phyloP scores from a whole-genome alignment of 371 early-diverging fungal species.

The Rhizomucor miehei region DNA sequence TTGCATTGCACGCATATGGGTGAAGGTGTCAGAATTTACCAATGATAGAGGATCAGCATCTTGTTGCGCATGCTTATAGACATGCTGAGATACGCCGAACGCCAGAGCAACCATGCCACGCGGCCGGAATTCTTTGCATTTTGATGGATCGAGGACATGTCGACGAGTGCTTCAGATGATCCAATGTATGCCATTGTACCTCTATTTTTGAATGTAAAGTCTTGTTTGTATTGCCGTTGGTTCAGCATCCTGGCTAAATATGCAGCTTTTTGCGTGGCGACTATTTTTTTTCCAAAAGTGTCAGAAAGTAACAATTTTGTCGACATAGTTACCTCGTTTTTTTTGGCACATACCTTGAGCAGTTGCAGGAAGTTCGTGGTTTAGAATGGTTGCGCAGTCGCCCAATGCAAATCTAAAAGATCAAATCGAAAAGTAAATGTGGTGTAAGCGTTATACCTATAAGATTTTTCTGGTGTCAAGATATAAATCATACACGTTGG shows the following conservation, averaged over 20 bases:
- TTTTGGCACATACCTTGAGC: constrained; percentile 77
- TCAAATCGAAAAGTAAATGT: no score
- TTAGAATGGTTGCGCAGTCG: constrained; percentile 74
- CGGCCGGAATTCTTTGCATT: constrained; percentile 47
- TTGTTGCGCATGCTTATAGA: constrained; percentile 72
- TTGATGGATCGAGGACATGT: constrained; percentile 42
- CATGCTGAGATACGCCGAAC: constrained; percentile 77
- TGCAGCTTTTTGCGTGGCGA: neutral
- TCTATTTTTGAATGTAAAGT: constrained; percentile 34
- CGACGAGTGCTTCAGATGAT: constrained; percentile 54
- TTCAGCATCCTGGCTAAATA: constrained; percentile 24
- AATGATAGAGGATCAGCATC: constrained; percentile 70
- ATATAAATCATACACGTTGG: constrained; percentile 35
- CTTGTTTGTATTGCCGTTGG: constrained; percentile 20
- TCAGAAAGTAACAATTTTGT: constrained; percentile 10
- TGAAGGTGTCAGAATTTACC: constrained; percentile 31
- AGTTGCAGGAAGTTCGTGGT: constrained; percentile 67
- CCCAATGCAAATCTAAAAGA: constrained; percentile 66
- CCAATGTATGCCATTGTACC: constrained; percentile 50
- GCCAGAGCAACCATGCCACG: constrained; percentile 75
- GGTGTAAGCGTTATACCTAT: no score
- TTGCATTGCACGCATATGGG: no score
- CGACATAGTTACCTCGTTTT: constrained; percentile 66
- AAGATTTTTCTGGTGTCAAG: neutral
- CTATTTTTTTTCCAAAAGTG: neutral